Base-by-base conservation (phyloP, 2,329 filamentous ascomycete genomes). In the Cladosporium sp. region DNA sequence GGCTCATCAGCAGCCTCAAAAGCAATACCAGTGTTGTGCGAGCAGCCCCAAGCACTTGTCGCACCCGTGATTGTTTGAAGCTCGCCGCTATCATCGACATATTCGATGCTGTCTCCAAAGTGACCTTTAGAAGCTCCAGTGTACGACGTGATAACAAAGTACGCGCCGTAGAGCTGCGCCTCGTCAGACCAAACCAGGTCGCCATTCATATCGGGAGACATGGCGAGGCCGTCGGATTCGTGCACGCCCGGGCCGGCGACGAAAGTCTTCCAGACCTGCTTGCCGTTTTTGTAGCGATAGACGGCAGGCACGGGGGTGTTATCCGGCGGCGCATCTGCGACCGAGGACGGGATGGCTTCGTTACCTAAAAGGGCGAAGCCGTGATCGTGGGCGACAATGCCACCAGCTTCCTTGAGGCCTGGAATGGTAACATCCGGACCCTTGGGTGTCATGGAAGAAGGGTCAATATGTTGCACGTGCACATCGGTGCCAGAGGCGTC, bases 21-120 rank as follows among this genome's bases (percentile, higher is more conserved):
- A 5, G 79, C 80, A 52, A 84, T 84, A 52, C 81, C 81, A 1
- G 80, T 83, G 68, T 84, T 84, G 72, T 84, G 80, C 5, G 76
- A 80, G 71, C 81, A 84, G 14, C 81, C 81, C 74, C 80, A 84
- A 11, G 73, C 71, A 52, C 75, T 80, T 41, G 75, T 75, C 2
- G 80, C 78, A 1, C 78, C 79, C 1, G 64, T 45, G 54, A 82
- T 81, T 9, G 66, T 70, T 58, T 77, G 67, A 3, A 83, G 65
- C 7, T 70, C 73, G 10, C 81, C 81, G 14, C 70, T 60, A 10
- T 72, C 65, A 34, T 68, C 66, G 28, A 79, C 72, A 51, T 80
- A 80, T 58, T 77, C 68, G 34, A 81, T 74, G 51, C 70, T 77
- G 60, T 84, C 81, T 22, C 81, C 81, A 45, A 73, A 84, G 65